phyloP scores from a whole-genome alignment of 495 filamentous ascomycete species.

The Elaphomyces granulatus region DNA sequence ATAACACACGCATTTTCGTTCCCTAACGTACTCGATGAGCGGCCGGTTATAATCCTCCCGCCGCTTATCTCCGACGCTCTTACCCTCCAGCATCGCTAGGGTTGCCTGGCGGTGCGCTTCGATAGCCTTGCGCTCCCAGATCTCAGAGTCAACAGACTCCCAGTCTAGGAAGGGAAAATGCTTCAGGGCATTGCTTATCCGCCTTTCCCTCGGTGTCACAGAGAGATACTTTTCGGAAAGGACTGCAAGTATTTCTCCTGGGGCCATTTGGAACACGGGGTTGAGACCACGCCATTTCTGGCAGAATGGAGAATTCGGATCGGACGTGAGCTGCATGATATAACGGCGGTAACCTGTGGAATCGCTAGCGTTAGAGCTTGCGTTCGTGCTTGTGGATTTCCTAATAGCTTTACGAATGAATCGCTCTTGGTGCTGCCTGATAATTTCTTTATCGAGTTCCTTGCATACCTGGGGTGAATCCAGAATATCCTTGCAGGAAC shows the following conservation, averaged over 20 bases:
- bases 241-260: conserved; percentile 13
- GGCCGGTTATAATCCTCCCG: conserved; percentile 11
- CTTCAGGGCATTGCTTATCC: conserved; percentile 4
- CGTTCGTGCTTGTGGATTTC: conserved; percentile 6
- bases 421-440: conserved; percentile 16
- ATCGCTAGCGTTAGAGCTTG: conserved; percentile 12
- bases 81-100: conserved; percentile 21
- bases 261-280: conserved; percentile 15
- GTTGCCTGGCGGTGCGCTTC: conserved; percentile 18
- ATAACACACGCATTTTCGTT: conserved; percentile 24
- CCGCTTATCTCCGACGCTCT: conserved; percentile 21
- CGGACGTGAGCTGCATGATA: conserved; percentile 9
- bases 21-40: conserved; percentile 14
- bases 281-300: conserved; percentile 20
- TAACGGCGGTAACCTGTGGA: conserved; percentile 21
- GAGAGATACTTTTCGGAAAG: conserved; percentile 26
- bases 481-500: conserved; percentile 21
- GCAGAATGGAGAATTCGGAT: conserved; percentile 12
- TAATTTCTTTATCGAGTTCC: conserved; percentile 10
- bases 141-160: conserved; percentile 3
- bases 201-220: not conserved
- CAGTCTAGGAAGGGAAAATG: conserved; percentile 18
- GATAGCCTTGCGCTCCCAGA: conserved; percentile 16
- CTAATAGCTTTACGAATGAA: conserved; percentile 10
- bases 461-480: conserved; percentile 17